Evolutionary conservation across 169 alveolate genomes (phyloP).

Genomic region (Eimeria acervulina): DNA sequence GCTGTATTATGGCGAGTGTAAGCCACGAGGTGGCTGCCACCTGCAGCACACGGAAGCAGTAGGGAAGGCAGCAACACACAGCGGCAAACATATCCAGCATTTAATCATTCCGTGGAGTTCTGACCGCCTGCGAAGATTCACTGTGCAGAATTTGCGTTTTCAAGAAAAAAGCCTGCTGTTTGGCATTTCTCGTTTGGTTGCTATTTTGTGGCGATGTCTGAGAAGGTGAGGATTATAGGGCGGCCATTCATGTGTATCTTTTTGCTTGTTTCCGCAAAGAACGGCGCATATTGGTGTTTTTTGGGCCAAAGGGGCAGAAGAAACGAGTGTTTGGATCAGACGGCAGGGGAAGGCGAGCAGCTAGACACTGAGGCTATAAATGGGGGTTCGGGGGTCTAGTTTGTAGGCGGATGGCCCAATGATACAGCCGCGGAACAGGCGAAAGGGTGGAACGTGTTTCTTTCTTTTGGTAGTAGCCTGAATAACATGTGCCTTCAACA

Average conservation of each 20-base stretch:
- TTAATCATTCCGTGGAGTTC: background rate
- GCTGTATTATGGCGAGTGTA: background rate
- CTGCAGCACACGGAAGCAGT: conserved; percentile 45
- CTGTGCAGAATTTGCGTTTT: background rate
- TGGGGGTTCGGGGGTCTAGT: background rate
- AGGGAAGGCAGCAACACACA: background rate
- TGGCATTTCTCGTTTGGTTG: background rate
- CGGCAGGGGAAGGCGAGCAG: background rate
- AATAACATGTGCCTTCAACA: background rate
- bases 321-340: background rate
- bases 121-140: background rate
- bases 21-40: conserved; percentile 12
- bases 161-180: background rate
- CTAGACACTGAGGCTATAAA: no score
- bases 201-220: conserved; percentile 8
- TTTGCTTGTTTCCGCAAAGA: background rate
- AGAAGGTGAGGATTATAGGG: background rate
- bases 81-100: background rate
- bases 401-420: background rate
- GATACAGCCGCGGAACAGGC: background rate
- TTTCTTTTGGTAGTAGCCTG: background rate
- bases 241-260: background rate
- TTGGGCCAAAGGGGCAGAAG: background rate
- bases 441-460: background rate
- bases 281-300: background rate